These are phyloP conservation scores for Leccinum subgranulosum DNA, from an alignment of 768 basidiomycete species.

Conservation along the genomic window DNA sequence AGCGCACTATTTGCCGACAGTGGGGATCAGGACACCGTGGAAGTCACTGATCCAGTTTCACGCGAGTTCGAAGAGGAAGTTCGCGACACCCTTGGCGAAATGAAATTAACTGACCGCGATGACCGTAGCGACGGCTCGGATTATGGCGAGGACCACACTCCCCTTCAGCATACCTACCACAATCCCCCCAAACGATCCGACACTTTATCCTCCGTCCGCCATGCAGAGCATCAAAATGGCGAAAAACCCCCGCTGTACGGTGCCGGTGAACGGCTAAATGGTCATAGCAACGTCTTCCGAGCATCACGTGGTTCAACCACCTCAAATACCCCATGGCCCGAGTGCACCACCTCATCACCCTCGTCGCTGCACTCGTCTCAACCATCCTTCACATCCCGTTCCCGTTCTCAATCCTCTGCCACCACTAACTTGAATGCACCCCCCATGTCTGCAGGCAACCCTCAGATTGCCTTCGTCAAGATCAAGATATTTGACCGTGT, in stretches of 20 bases:
- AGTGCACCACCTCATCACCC: slow-evolving; percentile 38
- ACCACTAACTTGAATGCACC: slow-evolving; percentile 55
- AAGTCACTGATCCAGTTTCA: slow-evolving; percentile 24
- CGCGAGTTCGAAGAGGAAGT: slow-evolving; percentile 43
- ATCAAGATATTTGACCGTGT: slow-evolving; percentile 96
- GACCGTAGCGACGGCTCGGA: slow-evolving; percentile 62
- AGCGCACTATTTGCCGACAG: slow-evolving; percentile 45
- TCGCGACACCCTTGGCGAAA: slow-evolving; percentile 46
- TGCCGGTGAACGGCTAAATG: slow-evolving; percentile 25
- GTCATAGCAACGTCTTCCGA: slow-evolving; percentile 18
- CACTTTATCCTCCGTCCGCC: slow-evolving; percentile 42
- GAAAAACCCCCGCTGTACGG: slow-evolving; percentile 30
- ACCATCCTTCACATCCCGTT: slow-evolving; percentile 49
- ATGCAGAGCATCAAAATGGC: slow-evolving; percentile 29
- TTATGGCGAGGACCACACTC: slow-evolving; percentile 50
- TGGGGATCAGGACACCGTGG: slow-evolving; percentile 37
- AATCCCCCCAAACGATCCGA: slow-evolving; percentile 45
- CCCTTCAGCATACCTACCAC: slow-evolving; percentile 36
- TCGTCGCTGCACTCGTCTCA: slow-evolving; percentile 51
- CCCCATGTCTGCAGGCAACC: slow-evolving; percentile 72
- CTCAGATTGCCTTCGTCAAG: slow-evolving; percentile 89
- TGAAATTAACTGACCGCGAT: slow-evolving; percentile 47
- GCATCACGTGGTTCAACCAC: slow-evolving; percentile 30
- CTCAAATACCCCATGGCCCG: slow-evolving; percentile 28
- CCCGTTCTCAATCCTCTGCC: slow-evolving; percentile 57